phyloP scores from a whole-genome alignment of 805 yeast species.

The Torulaspora gathmanii region DNA sequence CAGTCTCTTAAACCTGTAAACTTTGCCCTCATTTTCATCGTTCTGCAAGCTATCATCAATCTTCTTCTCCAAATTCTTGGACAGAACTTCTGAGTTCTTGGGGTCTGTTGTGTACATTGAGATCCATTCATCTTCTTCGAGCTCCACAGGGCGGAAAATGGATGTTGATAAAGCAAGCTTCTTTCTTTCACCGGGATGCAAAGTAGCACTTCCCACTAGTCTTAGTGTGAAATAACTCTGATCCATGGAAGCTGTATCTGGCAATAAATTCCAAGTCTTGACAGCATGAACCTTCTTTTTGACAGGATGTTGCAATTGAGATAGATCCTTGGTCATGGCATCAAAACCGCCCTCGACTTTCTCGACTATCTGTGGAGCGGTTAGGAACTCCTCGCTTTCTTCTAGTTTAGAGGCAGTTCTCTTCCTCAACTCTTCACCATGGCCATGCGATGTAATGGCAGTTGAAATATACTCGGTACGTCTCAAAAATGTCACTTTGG shows the following conservation, averaged over 20 bases:
- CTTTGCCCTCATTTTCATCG: conserved; percentile 47
- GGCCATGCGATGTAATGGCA: conserved; percentile 39
- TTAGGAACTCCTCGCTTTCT: conserved; percentile 26
- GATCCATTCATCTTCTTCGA: conserved; percentile 73
- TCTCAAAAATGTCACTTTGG: conserved; percentile 70
- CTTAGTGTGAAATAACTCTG: conserved; percentile 62
- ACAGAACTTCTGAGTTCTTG: conserved; percentile 40
- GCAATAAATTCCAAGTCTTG: conserved; percentile 72
- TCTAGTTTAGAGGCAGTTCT: conserved; percentile 26
- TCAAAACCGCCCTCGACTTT: conserved; percentile 76
- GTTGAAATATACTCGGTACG: conserved; percentile 90
- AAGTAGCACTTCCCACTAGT: conserved; percentile 50
- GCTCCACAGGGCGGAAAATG: conserved; percentile 66
- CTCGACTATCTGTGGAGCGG: conserved; percentile 27
- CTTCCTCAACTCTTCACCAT: conserved; percentile 26
- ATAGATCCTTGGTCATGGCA: conserved; percentile 45
- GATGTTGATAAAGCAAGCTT: conserved; percentile 48
- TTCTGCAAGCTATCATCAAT: conserved; percentile 27
- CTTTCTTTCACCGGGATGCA: conserved; percentile 35
- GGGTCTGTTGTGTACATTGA: conserved; percentile 55
- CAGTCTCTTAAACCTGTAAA: conserved; percentile 55
- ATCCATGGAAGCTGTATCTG: conserved; percentile 90
- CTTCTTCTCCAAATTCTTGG: conserved; percentile 38
- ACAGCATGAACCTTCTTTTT: conserved; percentile 71
- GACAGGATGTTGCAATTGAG: conserved; percentile 66